Evolutionary conservation across 139 green algal species (phyloP), one percentile per base, ranked within the genome.

Genomic region (Chlamydomonas sphaeroides): DNA sequence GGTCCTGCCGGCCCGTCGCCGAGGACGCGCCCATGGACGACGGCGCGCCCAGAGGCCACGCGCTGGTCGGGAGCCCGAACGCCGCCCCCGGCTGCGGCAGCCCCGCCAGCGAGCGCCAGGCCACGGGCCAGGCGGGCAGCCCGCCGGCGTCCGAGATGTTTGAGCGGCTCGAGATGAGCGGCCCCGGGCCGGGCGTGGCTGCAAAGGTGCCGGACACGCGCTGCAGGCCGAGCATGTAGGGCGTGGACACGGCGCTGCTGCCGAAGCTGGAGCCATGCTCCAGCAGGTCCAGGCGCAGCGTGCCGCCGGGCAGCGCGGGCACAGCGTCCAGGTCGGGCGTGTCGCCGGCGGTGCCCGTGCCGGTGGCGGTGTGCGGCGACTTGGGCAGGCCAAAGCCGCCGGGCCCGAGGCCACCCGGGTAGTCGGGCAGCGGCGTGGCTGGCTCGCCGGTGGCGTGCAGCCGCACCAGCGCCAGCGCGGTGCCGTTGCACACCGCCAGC

Each of bases 141-240:
- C 18, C 30, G 41, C 7, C 5, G 23, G 35, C 77, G 5, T 74
- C 77, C 35, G 49, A 57, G 10, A 67, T 26, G 65, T 66, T 72
- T n/a, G 65, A 68, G 5, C 77, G 32, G 48, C 65, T 61, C n/a
- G 25, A 57, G n/a, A 57, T 7, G 49, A 56, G 65, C 33, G 45
- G 59, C 21, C 33, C 38, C 33, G 45, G 59, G 5, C 33, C 38
- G 28, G 25, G 36, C 35, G 42, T 39, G 62, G 45, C 35, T 5
- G 65, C 23, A 18, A 70, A 72, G 41, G 65, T 68, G 49, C 14
- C 35, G 42, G 49, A 67, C 35, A 61, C 48, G 10, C 35, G 77
- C 77, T 84, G 65, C 65, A 84, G 65, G 18, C 77, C 77, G 32
- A 84, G 65, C 77, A 84, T 84, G 63, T 84, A 84, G 15, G 65